Percentiles rank a stretch among this genome's conserved stretches.
These are phyloP conservation scores for Cystobasidium pallidum DNA, from an alignment of 1,284 basidiomycete genomes.

Conservation along the genomic window DNA sequence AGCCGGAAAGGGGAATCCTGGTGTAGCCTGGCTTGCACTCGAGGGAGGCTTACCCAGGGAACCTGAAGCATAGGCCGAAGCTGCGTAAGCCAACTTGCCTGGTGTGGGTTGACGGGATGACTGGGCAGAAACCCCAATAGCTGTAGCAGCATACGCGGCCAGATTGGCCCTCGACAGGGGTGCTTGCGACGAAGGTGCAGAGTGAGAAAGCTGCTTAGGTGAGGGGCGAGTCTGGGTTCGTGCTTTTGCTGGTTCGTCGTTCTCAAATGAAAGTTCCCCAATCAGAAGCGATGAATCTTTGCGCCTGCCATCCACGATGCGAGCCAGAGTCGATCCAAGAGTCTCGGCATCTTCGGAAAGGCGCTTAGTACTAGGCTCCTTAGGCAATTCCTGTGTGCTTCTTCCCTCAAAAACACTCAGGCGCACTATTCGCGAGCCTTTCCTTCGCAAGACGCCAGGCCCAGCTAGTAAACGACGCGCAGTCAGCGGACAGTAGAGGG, in stretches of 20 bases:
- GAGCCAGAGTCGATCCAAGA: conserved; percentile 9
- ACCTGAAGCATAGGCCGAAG: conserved; percentile 18
- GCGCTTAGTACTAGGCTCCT: conserved; percentile 4
- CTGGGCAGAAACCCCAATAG: background rate
- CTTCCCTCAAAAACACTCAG: conserved; percentile 25
- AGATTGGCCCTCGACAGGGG: conserved; percentile 2
- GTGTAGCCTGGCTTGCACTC: background rate
- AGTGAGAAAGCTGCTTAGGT: background rate
- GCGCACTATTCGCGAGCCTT: conserved; percentile 22
- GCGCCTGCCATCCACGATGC: conserved; percentile 18
- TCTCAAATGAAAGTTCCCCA: conserved; percentile 38
- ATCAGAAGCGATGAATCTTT: conserved; percentile 28
- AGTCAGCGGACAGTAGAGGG: background rate
- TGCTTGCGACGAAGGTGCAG: background rate
- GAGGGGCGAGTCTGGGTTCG: background rate
- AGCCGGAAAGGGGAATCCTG: conserved; percentile 10
- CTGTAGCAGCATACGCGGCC: conserved; percentile 6
- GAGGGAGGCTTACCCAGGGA: background rate
- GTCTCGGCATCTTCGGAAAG: conserved; percentile 34
- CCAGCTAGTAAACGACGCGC: conserved; percentile 4
- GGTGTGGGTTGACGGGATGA: background rate
- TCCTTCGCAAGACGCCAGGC: conserved; percentile 16
- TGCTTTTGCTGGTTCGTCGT: conserved; percentile 23
- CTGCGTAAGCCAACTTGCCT: conserved; percentile 21
- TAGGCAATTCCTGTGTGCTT: background rate